Percentiles rank a stretch among this genome's conserved stretches.
These are phyloP conservation scores for Trichomonas vaginalis DNA, from an alignment of 208 protist genomes.

Conservation along the genomic window DNA sequence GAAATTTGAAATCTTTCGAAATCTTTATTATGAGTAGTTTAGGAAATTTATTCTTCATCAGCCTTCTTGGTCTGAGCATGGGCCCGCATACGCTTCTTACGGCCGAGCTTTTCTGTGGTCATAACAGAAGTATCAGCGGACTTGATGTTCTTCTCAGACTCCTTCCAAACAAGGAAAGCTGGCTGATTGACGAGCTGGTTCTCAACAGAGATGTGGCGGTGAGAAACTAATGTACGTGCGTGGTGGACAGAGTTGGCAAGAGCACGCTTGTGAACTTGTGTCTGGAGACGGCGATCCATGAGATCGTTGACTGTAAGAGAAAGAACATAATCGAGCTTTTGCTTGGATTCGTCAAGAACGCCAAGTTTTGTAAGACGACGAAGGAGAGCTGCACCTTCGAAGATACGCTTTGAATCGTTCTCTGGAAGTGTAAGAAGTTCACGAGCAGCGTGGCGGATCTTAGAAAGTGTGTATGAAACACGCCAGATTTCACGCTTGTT, in stretches of 20 bases:
- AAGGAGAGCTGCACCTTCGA: constrained; percentile 95
- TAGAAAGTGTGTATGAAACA: constrained; percentile 85
- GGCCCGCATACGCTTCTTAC: neutral
- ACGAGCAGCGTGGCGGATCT: constrained; percentile 94
- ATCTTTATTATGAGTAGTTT: no score
- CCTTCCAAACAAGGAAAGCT: constrained; percentile 17
- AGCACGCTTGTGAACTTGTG: constrained; percentile 81
- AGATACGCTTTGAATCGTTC: constrained; percentile 73
- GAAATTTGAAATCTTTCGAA: no score
- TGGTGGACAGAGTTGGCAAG: constrained; percentile 99
- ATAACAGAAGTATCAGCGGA: neutral
- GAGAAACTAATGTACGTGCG: constrained; percentile 91
- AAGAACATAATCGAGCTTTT: constrained; percentile 99
- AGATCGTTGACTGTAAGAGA: constrained; percentile 90
- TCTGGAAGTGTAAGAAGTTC: constrained; percentile 94
- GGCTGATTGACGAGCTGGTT: constrained; percentile 6
- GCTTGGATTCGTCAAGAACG: constrained; percentile 87
- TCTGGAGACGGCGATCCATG: constrained; percentile 98
- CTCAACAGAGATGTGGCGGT: constrained; percentile 77
- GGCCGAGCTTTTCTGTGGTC: neutral
- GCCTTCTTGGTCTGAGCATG: neutral
- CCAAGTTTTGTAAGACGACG: constrained; percentile 89
- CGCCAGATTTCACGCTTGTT: constrained; percentile 99
- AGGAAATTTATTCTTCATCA: no score
- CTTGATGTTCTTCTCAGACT: neutral